These are phyloP conservation scores for Artemisia argyi DNA, from an alignment of 129 eudicot genomes.

Conservation along the genomic window DNA sequence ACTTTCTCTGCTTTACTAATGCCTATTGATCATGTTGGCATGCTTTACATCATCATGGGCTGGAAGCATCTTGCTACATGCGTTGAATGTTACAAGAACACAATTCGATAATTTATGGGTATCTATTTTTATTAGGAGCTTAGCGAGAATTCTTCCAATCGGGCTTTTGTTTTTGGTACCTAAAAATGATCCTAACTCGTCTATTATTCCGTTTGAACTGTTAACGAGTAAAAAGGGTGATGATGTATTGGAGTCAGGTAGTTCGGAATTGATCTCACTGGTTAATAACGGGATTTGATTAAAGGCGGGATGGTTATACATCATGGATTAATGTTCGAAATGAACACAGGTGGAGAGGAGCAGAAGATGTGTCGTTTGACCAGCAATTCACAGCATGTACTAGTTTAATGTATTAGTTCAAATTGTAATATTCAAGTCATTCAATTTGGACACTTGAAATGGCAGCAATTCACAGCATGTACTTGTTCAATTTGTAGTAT, in stretches of 20 bases:
- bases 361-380: constrained; percentile 1
- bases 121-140: constrained; percentile 63
- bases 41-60: constrained; percentile 78
- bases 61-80: constrained; percentile 74
- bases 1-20: constrained; percentile 90
- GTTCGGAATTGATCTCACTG: constrained; percentile 52
- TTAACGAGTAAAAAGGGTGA: constrained; percentile 42
- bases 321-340: constrained; percentile 9
- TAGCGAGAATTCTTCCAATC: constrained; percentile 60
- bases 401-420: not conserved
- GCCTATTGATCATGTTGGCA: constrained; percentile 83
- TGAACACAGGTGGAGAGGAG: not conserved
- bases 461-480: too few relatives aligned
- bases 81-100: constrained; percentile 71
- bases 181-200: constrained; percentile 48
- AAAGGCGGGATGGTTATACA: constrained; percentile 1
- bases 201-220: constrained; percentile 61
- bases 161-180: constrained; percentile 78
- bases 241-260: constrained; percentile 29
- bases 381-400: not conserved
- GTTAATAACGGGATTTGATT: constrained; percentile 30
- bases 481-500: too few relatives aligned
- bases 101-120: constrained; percentile 72
- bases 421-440: not conserved
- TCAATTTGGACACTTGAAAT: not conserved